Base-by-base conservation (phyloP, 208 protist species). In the Acanthamoeba lenticulata region DNA sequence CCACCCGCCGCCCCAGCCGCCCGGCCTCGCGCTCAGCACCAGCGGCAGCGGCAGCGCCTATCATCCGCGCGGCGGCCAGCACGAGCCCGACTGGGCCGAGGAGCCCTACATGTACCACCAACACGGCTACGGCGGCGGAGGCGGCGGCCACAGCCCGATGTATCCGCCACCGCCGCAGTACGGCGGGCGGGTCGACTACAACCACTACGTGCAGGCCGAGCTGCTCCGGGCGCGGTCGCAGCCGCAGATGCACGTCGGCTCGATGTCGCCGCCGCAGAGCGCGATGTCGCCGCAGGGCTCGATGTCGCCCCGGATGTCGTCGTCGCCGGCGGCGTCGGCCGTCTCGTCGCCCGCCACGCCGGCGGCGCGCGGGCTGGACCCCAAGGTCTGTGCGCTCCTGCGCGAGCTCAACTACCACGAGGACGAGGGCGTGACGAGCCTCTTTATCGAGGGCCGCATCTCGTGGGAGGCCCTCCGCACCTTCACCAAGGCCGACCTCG, bases 361-460 rank as follows among this genome's bases (percentile, higher is more conserved):
- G 57, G 57, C 57, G n/a, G 24, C 13, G 62, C 62, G 21, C 21
- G 21, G 72, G 15, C 72, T 83, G 21, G 72, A 83, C 42, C 72
- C 72, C 13, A 44, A 32, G 34, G 29, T 83, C 29, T 34, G 49
- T 34, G 72, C 72, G 15, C 72, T 83, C 17, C 72, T 83, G 36
- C 72, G 72, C 15, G 72, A 83, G 42, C 72, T 83, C 40, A 83
- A 83, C 72, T 83, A 83, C 42, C 72, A 83, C 42, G 72, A 83
- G 72, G 72, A 83, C 72, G 72, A 83, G 72, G 49, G 72, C 38
- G 67, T 90, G 34, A 69, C 52, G 83, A 47, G 32, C 27, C 32
- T 90, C 6, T 90, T 90, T 36, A 34, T 90, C 36, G 57, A 90
- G 47, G 83, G 52, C 15, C 6, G 29, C 21, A 90, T 90, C 55